phyloP scores from a whole-genome alignment of 2,329 filamentous ascomycete species.

The Mollisia scopiformis region DNA sequence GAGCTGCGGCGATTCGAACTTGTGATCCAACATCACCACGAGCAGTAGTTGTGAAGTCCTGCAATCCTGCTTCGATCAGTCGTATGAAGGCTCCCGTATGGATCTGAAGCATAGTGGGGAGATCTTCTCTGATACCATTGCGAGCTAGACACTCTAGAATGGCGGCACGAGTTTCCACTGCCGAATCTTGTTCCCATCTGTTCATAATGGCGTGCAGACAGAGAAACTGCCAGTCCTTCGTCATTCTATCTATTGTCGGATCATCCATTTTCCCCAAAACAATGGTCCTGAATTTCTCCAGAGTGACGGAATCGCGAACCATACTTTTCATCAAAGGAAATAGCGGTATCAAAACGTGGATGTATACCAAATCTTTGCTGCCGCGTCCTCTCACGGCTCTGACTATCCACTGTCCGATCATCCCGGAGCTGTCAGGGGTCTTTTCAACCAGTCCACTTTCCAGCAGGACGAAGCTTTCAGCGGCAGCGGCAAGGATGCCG shows the following conservation, averaged over 20 bases:
- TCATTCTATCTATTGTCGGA: neutral
- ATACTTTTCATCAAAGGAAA: neutral
- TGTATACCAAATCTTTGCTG: neutral
- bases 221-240: neutral
- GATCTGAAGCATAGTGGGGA: conserved; percentile 1
- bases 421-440: neutral
- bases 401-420: neutral
- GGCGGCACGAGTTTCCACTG: conserved; percentile 56
- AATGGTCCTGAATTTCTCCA: too few species aligned
- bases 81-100: conserved; percentile 18
- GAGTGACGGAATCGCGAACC: neutral
- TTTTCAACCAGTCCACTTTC: neutral
- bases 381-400: neutral
- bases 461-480: neutral
- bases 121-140: conserved; percentile 40
- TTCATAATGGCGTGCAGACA: conserved; percentile 45
- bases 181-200: conserved; percentile 54
- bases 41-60: conserved; percentile 90
- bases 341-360: neutral
- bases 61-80: conserved; percentile 61
- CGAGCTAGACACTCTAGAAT: conserved; percentile 58
- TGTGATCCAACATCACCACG: conserved; percentile 89
- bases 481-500: neutral
- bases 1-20: conserved; percentile 78
- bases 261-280: too few species aligned